A percentile compares a stretch with the other conserved stretches of the same genome.
These are phyloP conservation scores for Aspergillus carlsbadensis DNA, from an alignment of 495 filamentous ascomycete species.

Conservation along the genomic window DNA sequence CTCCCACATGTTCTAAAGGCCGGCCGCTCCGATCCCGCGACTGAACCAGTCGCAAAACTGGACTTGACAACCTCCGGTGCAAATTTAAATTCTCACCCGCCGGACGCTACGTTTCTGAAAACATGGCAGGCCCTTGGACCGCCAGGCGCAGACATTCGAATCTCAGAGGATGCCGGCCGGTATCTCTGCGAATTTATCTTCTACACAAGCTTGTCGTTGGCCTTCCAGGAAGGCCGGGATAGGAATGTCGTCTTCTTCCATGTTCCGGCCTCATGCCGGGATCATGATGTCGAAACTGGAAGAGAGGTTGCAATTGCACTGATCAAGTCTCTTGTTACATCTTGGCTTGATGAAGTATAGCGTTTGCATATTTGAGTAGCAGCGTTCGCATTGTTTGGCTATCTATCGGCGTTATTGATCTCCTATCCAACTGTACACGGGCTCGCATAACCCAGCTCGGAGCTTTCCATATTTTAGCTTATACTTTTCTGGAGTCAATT, in stretches of 20 bases:
- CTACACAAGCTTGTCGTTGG: constrained; percentile 66
- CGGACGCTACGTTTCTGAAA: constrained; percentile 34
- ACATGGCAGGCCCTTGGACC: constrained; percentile 34
- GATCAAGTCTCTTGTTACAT: constrained; percentile 64
- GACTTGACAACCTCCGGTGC: not conserved
- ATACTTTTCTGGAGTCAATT: too few species aligned
- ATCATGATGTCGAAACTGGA: constrained; percentile 57
- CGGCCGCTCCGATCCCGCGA: constrained; percentile 18
- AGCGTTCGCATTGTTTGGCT: too few species aligned
- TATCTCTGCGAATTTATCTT: constrained; percentile 89
- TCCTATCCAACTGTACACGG: too few species aligned
- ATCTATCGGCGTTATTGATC: too few species aligned
- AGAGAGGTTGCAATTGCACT: constrained; percentile 63
- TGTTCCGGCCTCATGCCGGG: constrained; percentile 61
- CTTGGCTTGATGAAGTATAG: constrained; percentile 34
- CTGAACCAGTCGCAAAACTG: not conserved
- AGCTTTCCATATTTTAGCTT: too few species aligned
- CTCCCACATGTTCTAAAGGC: constrained; percentile 36
- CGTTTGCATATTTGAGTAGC: not conserved
- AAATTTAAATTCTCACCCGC: constrained; percentile 25
- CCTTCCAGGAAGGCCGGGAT: constrained; percentile 47
- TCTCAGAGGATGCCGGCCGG: constrained; percentile 74
- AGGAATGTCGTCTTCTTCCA: constrained; percentile 74
- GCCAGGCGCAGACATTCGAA: constrained; percentile 52
- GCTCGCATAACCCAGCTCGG: too few species aligned